Evolutionary conservation across 2,329 filamentous ascomycete genomes (phyloP), one percentile per base, ranked within the genome.

Genomic region (Alternaria triticimaculans): DNA sequence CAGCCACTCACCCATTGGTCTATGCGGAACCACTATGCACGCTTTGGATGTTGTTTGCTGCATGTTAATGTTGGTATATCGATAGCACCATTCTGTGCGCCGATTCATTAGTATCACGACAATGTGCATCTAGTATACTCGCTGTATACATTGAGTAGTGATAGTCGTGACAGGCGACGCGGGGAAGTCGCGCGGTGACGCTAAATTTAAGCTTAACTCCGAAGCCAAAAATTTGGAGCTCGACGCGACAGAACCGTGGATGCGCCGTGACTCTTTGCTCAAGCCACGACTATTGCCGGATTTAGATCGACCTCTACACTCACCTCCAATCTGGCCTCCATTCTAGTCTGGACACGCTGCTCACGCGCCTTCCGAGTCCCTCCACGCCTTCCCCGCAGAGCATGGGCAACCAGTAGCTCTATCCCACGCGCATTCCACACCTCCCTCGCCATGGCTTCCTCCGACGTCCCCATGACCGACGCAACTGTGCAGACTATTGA

Each of bases 151-250:
- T 41, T 46, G 18, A 18, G 23, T 49, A 30, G 53, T 23, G 53
- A 25, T 46, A 28, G 33, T 54, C 49, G 44, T 41, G 50, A 28
- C 26, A 54, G 41, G 44, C 41, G 50, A 48, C 54, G 56, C 53
- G 65, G 61, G 50, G 63, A 55, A 51, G 44, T 44, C 41, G 49
- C 43, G 66, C 63, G 61, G 62, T 68, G 69, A 48, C 76, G 72
- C 76, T 75, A 78, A 67, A 49, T 64, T 67, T 75, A 73, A 77
- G 73, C 75, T 76, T 75, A 75, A 69, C 58, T 60, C 61, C 49
- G 57, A 60, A 53, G 57, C 67, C 54, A 72, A 74, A 72, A 71
- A 61, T 74, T 72, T 72, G 68, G 70, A 61, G 64, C 63, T 67
- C 54, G 53, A 68, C 66, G 65, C 66, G 68, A 67, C 65, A 30